Percentiles rank a stretch among this genome's conserved stretches.
phyloP scores from a whole-genome alignment of 78 protist genomes.

The Dictyostelium purpureum region DNA sequence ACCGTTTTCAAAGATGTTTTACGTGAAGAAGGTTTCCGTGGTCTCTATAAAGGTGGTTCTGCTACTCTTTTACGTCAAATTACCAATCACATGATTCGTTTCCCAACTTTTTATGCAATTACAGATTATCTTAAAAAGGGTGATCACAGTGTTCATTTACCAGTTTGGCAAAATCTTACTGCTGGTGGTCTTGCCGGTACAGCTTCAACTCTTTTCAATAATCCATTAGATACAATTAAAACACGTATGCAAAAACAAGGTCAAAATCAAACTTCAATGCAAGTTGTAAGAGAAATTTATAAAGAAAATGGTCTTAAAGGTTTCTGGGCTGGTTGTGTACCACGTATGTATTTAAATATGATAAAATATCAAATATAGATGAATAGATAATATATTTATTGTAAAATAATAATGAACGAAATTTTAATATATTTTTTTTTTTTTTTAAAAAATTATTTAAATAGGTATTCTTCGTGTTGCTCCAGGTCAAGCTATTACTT shows the following conservation, averaged over 20 bases:
- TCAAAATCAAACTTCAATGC: slow-evolving; percentile 52
- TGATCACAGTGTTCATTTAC: slow-evolving; percentile 46
- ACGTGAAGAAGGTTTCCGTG: slow-evolving; percentile 51
- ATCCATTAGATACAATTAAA: slow-evolving; percentile 71
- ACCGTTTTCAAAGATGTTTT: slow-evolving; percentile 34
- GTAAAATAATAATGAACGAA: too few relatives aligned
- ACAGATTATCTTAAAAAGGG: slow-evolving; percentile 69
- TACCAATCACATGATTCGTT: slow-evolving; percentile 72
- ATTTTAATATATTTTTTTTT: not conserved
- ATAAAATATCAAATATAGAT: slow-evolving; percentile 3
- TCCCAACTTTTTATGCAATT: slow-evolving; percentile 60
- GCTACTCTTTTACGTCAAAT: slow-evolving; percentile 73
- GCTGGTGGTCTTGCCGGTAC: slow-evolving; percentile 78
- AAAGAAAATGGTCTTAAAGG: slow-evolving; percentile 50
- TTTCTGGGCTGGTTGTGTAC: slow-evolving; percentile 71
- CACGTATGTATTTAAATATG: too few relatives aligned
- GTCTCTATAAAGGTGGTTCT: slow-evolving; percentile 78
- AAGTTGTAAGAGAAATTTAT: slow-evolving; percentile 39
- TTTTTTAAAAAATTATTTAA: not conserved
- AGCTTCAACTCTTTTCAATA: slow-evolving; percentile 39
- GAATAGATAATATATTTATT: not conserved
- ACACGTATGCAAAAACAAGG: slow-evolving; percentile 81
- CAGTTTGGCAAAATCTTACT: slow-evolving; percentile 63
- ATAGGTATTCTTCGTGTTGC: slow-evolving; percentile 19
- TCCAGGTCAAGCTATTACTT: slow-evolving; percentile 58